These are phyloP conservation scores for Kodamaea kaohsiungensis DNA, from an alignment of 805 yeast species.

Conservation along the genomic window DNA sequence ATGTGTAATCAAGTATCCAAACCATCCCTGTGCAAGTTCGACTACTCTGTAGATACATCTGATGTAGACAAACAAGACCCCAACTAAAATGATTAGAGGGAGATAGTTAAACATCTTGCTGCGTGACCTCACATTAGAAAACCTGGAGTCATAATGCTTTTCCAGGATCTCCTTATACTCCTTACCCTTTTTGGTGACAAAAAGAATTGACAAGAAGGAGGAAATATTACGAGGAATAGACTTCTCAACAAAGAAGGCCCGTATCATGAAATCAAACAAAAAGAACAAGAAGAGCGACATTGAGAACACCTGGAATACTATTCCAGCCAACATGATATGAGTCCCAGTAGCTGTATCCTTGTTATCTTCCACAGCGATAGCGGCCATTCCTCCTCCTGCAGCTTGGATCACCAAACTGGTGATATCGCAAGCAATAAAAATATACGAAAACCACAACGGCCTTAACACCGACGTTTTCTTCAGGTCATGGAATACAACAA, in stretches of 20 bases:
- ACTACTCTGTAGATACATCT: constrained; percentile 74
- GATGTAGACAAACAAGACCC: constrained; percentile 56
- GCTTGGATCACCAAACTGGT: constrained; percentile 17
- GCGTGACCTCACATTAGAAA: constrained; percentile 30
- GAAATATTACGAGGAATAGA: background rate
- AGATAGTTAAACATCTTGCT: constrained; percentile 40
- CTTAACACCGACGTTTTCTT: constrained; percentile 2
- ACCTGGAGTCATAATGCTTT: constrained; percentile 35
- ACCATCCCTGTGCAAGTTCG: constrained; percentile 75
- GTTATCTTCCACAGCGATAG: constrained; percentile 12
- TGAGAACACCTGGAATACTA: constrained; percentile 20
- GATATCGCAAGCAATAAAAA: constrained; percentile 15
- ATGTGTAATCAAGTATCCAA: constrained; percentile 57
- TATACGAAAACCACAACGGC: constrained; percentile 15
- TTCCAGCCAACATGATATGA: constrained; percentile 22
- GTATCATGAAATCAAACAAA: constrained; percentile 18
- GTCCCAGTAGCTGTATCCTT: constrained; percentile 15
- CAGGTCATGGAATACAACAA: constrained; percentile 10
- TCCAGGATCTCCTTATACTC: constrained; percentile 21
- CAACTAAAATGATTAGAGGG: constrained; percentile 45
- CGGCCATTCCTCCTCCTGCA: constrained; percentile 22
- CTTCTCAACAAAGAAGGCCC: constrained; percentile 15
- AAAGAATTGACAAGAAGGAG: constrained; percentile 20
- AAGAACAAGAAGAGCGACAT: constrained; percentile 21
- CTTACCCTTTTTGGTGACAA: constrained; percentile 22